These are phyloP conservation scores for Sophora flavescens DNA, from an alignment of 306 rosid species.

Conservation along the genomic window DNA sequence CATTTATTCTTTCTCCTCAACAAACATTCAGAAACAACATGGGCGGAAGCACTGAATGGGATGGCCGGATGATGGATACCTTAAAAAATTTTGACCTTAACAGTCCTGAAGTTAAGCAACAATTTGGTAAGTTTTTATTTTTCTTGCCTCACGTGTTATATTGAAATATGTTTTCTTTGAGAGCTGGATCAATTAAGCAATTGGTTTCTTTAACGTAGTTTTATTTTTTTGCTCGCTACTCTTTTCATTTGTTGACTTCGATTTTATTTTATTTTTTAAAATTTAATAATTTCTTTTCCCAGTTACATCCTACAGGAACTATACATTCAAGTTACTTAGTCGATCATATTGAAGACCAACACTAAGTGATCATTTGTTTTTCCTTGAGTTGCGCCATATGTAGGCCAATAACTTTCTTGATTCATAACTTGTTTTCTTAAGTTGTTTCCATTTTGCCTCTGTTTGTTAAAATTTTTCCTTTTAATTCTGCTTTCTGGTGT, in stretches of 20 bases:
- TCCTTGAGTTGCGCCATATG: neutral
- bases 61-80: conserved; percentile 85
- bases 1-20: conserved; percentile 9
- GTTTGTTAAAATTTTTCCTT: neutral
- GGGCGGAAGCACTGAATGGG: conserved; percentile 90
- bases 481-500: conserved; percentile 12
- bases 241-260: neutral
- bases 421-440: conserved; percentile 16
- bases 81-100: conserved; percentile 92
- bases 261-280: neutral
- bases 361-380: neutral
- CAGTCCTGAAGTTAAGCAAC: conserved; percentile 97
- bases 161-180: conserved; percentile 1
- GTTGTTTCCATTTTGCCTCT: conserved; percentile 19
- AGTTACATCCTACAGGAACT: neutral
- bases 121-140: conserved; percentile 73
- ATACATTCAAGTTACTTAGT: neutral
- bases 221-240: conserved; percentile 7
- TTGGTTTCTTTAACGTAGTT: conserved; percentile 5
- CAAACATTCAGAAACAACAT: conserved; percentile 71
- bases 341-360: conserved; percentile 10
- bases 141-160: conserved; percentile 10
- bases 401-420: neutral
- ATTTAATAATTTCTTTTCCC: neutral
- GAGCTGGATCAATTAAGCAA: conserved; percentile 34